Percentiles rank a stretch among this genome's conserved stretches.
These are phyloP conservation scores for Phytophthora quininea DNA, from an alignment of 352 stramenopile genomes.

Conservation along the genomic window DNA sequence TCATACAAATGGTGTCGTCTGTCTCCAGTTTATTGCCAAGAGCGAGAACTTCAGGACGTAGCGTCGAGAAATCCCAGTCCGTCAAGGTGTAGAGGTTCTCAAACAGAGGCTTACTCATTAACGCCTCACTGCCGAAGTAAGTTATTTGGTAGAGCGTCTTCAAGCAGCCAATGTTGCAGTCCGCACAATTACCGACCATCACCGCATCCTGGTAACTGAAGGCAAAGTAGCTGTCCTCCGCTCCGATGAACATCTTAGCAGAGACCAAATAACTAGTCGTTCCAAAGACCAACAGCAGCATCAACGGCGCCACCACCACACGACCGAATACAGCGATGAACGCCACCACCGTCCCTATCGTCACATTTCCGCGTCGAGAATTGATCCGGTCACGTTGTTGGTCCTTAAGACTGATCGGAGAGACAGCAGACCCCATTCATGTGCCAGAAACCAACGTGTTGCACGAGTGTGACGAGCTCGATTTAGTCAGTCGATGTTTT, in stretches of 20 bases:
- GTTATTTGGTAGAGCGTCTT: conserved; percentile 17
- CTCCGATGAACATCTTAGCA: conserved; percentile 20
- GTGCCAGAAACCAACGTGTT: too few relatives aligned
- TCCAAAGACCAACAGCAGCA: conserved; percentile 12
- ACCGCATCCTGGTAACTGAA: conserved; percentile 20
- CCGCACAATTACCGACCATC: conserved; percentile 16
- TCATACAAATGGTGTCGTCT: conserved; percentile 15
- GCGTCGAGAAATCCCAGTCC: conserved; percentile 4
- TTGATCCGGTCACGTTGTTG: conserved; percentile 1
- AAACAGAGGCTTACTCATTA: conserved; percentile 27
- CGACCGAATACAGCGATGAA: conserved; percentile 20
- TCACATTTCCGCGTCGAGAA: conserved; percentile 9
- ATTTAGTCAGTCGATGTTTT: neutral
- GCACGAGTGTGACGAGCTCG: too few relatives aligned
- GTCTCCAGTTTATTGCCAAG: conserved; percentile 12
- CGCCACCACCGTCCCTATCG: conserved; percentile 8
- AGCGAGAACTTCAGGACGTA: conserved; percentile 5
- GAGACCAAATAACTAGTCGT: conserved; percentile 16
- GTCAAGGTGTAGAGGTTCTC: conserved; percentile 24
- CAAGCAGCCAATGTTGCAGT: conserved; percentile 18
- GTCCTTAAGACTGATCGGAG: conserved; percentile 2
- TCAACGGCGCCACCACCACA: conserved; percentile 13
- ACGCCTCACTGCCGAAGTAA: conserved; percentile 4
- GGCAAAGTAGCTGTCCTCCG: conserved; percentile 22
- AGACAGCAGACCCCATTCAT: conserved; percentile 7